These are phyloP conservation scores for Daphne laureola DNA, from an alignment of 441 rosid species.

Conservation along the genomic window DNA sequence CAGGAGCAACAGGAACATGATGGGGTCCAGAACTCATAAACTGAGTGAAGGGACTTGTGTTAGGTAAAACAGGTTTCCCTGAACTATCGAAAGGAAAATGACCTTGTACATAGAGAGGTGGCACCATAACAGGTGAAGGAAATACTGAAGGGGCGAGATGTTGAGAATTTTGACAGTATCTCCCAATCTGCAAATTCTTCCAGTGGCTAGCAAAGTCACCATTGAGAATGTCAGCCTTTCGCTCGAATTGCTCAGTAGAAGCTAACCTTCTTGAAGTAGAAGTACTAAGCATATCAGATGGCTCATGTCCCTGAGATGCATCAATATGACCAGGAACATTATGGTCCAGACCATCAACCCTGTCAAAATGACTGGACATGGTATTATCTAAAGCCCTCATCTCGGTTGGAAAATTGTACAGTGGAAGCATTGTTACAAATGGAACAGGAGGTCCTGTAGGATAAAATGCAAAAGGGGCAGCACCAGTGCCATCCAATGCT, in stretches of 20 bases:
- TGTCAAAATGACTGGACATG: conserved; percentile 8
- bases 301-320: conserved; percentile 3
- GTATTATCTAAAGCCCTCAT: conserved; percentile 1
- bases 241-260: conserved; percentile 5
- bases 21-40: conserved; percentile 9
- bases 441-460: conserved; percentile 14
- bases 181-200: conserved; percentile 16
- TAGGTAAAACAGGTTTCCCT: conserved; percentile 5
- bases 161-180: conserved; percentile 13
- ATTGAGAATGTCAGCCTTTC: conserved; percentile 13
- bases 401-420: conserved; percentile 11
- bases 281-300: background rate
- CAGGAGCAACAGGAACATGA: conserved; percentile 5
- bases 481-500: conserved; percentile 1
- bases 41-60: conserved; percentile 4
- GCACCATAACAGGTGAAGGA: conserved; percentile 9
- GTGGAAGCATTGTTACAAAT: conserved; percentile 15
- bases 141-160: conserved; percentile 1
- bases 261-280: background rate
- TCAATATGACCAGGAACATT: conserved; percentile 1
- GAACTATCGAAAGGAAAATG: conserved; percentile 6
- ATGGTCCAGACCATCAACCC: conserved; percentile 1
- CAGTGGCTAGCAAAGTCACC: conserved; percentile 14
- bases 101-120: conserved; percentile 10
- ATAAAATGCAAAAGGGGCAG: conserved; percentile 10